phyloP scores from a whole-genome alignment of 768 basidiomycete genomes.

The Inosperma sp. region DNA sequence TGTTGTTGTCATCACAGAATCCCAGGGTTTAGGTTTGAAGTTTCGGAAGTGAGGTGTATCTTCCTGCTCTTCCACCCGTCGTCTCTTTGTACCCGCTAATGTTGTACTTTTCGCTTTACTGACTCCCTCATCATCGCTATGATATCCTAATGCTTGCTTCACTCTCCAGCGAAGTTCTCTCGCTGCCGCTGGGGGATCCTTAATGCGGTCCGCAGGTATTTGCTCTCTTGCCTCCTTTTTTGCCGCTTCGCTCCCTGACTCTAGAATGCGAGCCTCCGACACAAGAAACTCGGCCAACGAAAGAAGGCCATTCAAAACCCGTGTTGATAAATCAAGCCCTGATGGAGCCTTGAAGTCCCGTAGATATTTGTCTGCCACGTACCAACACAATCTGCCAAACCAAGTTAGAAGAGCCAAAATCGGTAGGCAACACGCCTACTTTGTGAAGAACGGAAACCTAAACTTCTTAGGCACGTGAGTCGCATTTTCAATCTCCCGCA shows the following conservation, averaged over 20 bases:
- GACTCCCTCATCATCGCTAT: slow-evolving; percentile 62
- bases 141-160: slow-evolving; percentile 52
- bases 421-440: slow-evolving; percentile 36
- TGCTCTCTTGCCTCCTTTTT: slow-evolving; percentile 79
- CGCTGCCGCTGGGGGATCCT: slow-evolving; percentile 76
- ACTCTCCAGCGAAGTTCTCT: slow-evolving; percentile 85
- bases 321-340: slow-evolving; percentile 32
- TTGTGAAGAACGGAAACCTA: slow-evolving; percentile 77
- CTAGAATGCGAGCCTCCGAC: slow-evolving; percentile 66
- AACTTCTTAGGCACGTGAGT: slow-evolving; percentile 94
- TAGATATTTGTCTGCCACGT: slow-evolving; percentile 77
- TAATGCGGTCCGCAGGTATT: slow-evolving; percentile 74
- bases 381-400: slow-evolving; percentile 77
- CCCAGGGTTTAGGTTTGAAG: slow-evolving; percentile 69
- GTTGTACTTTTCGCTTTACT: slow-evolving; percentile 17
- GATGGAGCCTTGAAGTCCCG: slow-evolving; percentile 59
- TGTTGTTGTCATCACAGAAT: slow-evolving; percentile 41
- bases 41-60: slow-evolving; percentile 47
- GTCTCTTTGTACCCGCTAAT: slow-evolving; percentile 38
- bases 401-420: neutral
- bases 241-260: slow-evolving; percentile 62
- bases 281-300: slow-evolving; percentile 77
- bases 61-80: slow-evolving; percentile 35
- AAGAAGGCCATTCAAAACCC: slow-evolving; percentile 68
- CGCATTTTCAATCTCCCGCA: slow-evolving; percentile 87